phyloP scores from a whole-genome alignment of 805 yeast genomes.

The Nakazawaea sp. region DNA sequence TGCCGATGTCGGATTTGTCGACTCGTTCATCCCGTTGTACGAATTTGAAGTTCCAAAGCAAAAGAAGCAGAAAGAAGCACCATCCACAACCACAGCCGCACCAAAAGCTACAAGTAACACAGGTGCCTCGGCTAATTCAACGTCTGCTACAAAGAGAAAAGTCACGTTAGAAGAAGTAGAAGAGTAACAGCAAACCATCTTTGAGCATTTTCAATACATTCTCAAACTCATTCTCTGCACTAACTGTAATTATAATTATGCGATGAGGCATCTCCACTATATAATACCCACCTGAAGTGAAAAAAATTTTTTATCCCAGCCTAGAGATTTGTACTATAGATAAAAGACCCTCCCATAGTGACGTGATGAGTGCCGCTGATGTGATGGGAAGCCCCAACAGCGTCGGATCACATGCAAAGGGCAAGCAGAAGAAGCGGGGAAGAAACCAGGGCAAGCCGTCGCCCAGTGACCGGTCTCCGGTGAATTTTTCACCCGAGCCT shows the following conservation, averaged over 20 bases:
- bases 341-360: no score
- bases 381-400: neutral
- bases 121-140: conserved; percentile 7
- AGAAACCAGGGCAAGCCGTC: neutral
- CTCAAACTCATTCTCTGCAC: no score
- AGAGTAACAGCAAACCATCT: no score
- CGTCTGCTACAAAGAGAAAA: conserved; percentile 16
- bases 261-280: no score
- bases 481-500: no score
- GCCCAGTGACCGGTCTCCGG: no score
- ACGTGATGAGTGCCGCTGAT: no score
- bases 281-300: no score
- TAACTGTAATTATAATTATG: no score
- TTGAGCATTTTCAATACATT: no score
- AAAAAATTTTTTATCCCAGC: no score
- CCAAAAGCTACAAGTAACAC: neutral
- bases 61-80: neutral
- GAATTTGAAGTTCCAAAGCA: conserved; percentile 48
- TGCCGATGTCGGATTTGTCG: conserved; percentile 91
- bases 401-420: neutral
- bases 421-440: neutral
- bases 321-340: no score
- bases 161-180: conserved; percentile 25
- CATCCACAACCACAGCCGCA: neutral
- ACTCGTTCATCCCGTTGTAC: conserved; percentile 85